Evolutionary conservation across 2,329 filamentous ascomycete genomes (phyloP), one percentile per base, ranked within the genome.

Genomic region (Orbilia oligospora): DNA sequence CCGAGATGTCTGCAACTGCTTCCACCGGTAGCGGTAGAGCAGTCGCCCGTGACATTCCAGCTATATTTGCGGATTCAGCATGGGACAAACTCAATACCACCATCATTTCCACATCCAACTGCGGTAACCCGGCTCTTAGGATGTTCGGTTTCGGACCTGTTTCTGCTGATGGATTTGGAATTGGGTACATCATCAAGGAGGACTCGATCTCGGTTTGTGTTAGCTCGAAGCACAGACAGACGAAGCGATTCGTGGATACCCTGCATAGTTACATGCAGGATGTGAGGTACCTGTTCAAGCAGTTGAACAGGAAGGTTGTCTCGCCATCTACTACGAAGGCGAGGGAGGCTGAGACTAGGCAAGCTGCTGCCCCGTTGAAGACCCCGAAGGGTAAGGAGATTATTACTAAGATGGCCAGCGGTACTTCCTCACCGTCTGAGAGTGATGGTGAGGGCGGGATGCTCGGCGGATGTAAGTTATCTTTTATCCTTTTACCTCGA

Each of bases 131-230:
- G 0, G 93, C 92, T 0, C 90, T 99, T 18, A 91, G 96, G 1
- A 95, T 98, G 82, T 99, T 99, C 82, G 96, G 96, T 2, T 99
- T 99, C 83, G 96, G 96, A 0, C 96, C 96, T 0, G 97, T 95
- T 0, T 95, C 93, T 0, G 95, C 91, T 1, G 94, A 97, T 81
- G 96, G 96, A 0, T 98, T 98, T 83, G 96, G 96, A 33, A 97
- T 99, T 71, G 96, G 96, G 1, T 99, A 99, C 86, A 98, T 99
- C 83, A 97, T 99, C 88, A 99, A 99, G 85, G 93, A 97, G 81
- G 93, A 96, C 66, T 89, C 90, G 61, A 92, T 98, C 78, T 93
- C 91, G 56, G 95, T 99, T 79, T 98, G 96, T 84, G 94, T 94
- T 0, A 92, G 91, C 14, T 96, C 92, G 83, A 97, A 97, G 85